phyloP scores from a whole-genome alignment of 2,329 filamentous ascomycete genomes.

The Botryosphaeria dothidea region DNA sequence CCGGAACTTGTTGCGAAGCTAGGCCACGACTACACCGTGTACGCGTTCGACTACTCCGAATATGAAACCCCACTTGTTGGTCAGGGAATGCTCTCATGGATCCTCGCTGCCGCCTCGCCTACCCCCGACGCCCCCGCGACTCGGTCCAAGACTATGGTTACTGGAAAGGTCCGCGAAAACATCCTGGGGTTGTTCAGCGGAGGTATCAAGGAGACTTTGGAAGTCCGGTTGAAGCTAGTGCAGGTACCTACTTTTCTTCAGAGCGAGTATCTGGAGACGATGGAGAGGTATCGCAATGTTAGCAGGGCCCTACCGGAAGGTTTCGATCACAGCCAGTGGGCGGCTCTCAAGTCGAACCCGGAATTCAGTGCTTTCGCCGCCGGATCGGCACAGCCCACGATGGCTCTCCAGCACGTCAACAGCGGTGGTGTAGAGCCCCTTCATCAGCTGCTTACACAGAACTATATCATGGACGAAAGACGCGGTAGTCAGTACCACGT shows the following conservation, averaged over 20 bases:
- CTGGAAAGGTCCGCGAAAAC: slow-evolving; percentile 87
- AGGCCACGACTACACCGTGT: slow-evolving; percentile 88
- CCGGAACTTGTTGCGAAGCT: slow-evolving; percentile 79
- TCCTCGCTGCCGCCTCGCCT: slow-evolving; percentile 63
- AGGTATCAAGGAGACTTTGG: slow-evolving; percentile 81
- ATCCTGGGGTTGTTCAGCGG: slow-evolving; percentile 80
- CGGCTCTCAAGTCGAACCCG: slow-evolving; percentile 69
- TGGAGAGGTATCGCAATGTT: slow-evolving; percentile 61
- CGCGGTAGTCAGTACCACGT: slow-evolving; percentile 29
- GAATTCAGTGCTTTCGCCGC: slow-evolving; percentile 28
- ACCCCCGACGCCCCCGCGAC: slow-evolving; percentile 57
- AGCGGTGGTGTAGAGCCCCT: slow-evolving; percentile 36
- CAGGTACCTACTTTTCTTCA: slow-evolving; percentile 68
- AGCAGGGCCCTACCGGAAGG: slow-evolving; percentile 59
- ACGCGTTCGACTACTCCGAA: slow-evolving; percentile 95
- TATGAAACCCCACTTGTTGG: slow-evolving; percentile 90
- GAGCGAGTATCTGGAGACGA: slow-evolving; percentile 61
- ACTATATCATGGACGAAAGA: slow-evolving; percentile 28
- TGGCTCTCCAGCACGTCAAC: slow-evolving; percentile 25
- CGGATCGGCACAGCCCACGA: slow-evolving; percentile 21
- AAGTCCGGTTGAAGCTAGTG: slow-evolving; percentile 87
- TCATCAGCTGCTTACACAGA: slow-evolving; percentile 39
- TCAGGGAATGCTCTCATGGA: slow-evolving; percentile 91
- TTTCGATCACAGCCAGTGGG: slow-evolving; percentile 77
- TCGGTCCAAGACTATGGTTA: slow-evolving; percentile 72